Evolutionary conservation across 1,139 yeast genomes (phyloP), one percentile per base, ranked within the genome.

Genomic region (Blastobotrys capitulatus): DNA sequence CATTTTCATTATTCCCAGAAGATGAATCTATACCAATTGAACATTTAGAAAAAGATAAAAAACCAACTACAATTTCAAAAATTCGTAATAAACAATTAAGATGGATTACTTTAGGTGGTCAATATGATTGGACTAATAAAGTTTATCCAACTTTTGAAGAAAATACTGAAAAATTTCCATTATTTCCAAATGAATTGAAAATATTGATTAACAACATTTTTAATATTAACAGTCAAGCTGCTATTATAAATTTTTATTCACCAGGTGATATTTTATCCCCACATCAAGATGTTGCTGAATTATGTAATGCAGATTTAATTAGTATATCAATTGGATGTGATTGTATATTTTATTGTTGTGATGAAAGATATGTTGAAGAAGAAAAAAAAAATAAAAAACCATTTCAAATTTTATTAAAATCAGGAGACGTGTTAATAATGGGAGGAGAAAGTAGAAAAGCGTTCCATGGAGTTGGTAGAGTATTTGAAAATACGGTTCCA

Each of bases 71-170:
- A 18, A 41, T 54, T 47, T 47, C 45, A 12, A 46, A 53, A 26
- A 52, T 63, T 16, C 54, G 65, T 19, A 51, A 53, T 40, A 60
- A 59, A 38, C 60, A 64, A 52, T 61, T 72, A 27, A 64, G 76
- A 15, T 72, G 76, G 76, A 69, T 72, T 39, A 72, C 76, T 0
- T 64, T 72, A 5, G 76, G 76, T 1, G 76, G 76, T 6, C 76
- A 72, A 53, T 72, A 72, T 56, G 64, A 72, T 54, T 72, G 76
- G 76, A 71, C 77, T 0, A 56, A 62, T 29, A 72, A 73, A 47
- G 62, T 55, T 31, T 72, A 72, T 50, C 76, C 76, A 2, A 57
- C 71, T 1, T 69, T 68, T 51, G 58, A 54, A 22, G 63, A 56
- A 3, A 67, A 64, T 26, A 51, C 62, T 3, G 54, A 54, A 1